A percentile compares a stretch with the other conserved stretches of the same genome.
Conservation (phyloP, 108 stramenopile genomes). For the Pseudonitzschia pungens region DNA sequence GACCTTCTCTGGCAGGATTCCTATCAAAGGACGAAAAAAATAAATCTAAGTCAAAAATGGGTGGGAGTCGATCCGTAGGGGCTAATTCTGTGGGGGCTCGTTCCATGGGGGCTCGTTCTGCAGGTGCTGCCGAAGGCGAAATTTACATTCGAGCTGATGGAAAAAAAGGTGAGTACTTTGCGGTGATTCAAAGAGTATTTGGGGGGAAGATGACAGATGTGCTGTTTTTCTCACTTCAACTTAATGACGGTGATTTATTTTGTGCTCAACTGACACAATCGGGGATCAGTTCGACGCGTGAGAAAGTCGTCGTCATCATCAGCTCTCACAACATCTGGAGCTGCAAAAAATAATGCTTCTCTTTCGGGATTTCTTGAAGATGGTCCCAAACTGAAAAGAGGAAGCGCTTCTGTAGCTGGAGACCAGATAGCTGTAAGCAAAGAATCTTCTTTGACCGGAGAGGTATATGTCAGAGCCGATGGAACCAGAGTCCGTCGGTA, state of each 20-base stretch:
- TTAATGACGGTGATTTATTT: neutral
- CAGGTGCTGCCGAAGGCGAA: conserved; percentile 37
- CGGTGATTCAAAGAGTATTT: no score
- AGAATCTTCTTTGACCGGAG: conserved; percentile 37
- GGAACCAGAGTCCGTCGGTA: conserved; percentile 52
- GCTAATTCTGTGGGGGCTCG: conserved; percentile 3
- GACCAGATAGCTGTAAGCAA: conserved; percentile 35
- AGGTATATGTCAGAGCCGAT: conserved; percentile 53
- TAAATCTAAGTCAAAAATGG: neutral
- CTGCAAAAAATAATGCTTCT: conserved; percentile 1
- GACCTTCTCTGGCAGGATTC: conserved; percentile 26
- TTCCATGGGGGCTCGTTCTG: neutral
- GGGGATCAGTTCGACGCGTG: conserved; percentile 9
- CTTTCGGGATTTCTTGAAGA: conserved; percentile 30
- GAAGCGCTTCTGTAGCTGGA: conserved; percentile 36
- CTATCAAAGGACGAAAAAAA: neutral
- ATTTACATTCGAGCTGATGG: conserved; percentile 53
- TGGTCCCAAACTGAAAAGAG: conserved; percentile 11
- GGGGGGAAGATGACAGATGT: no score
- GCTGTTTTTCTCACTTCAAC: neutral
- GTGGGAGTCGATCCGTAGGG: conserved; percentile 13
- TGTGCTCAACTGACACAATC: neutral
- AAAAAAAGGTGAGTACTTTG: conserved; percentile 32
- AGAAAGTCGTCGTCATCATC: conserved; percentile 1
- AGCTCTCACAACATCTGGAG: neutral